Evolutionary conservation across 140 eudicot species (phyloP).

Genomic region (Oenanthe javanica): DNA sequence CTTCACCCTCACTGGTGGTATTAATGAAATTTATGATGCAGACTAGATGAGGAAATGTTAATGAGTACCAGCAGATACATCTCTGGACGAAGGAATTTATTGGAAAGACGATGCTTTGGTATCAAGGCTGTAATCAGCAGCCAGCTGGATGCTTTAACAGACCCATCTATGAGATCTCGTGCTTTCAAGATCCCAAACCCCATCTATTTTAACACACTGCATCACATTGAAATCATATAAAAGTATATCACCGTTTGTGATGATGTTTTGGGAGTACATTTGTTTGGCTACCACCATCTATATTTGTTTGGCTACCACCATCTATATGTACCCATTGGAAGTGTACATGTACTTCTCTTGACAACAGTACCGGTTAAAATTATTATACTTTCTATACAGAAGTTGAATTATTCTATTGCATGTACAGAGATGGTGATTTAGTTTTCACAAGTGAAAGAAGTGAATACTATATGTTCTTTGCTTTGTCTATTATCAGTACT

Average conservation of each 20-base stretch:
- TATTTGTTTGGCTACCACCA: background rate
- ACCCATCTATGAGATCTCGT: conserved; percentile 18
- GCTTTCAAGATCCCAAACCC: conserved; percentile 59
- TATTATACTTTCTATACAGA: no score
- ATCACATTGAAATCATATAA: background rate
- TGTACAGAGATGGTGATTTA: no score
- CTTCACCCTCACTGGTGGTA: background rate
- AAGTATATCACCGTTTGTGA: background rate
- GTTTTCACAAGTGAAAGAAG: no score
- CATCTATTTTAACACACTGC: conserved; percentile 20
- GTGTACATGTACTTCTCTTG: no score
- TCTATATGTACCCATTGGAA: background rate
- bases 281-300: background rate
- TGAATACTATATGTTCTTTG: no score
- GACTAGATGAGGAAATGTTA: conserved; percentile 39
- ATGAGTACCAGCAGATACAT: conserved; percentile 35
- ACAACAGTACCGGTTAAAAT: background rate
- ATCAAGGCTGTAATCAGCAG: conserved; percentile 55
- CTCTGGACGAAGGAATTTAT: conserved; percentile 21
- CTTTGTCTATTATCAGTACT: no score
- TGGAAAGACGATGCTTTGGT: conserved; percentile 31
- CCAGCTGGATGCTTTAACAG: conserved; percentile 49
- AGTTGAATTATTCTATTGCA: no score
- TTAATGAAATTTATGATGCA: conserved; percentile 17
- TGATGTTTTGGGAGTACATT: background rate